Evolutionary conservation across 2,329 filamentous ascomycete species (phyloP), one percentile per base, ranked within the genome.

Genomic region (Penicillium sp.): DNA sequence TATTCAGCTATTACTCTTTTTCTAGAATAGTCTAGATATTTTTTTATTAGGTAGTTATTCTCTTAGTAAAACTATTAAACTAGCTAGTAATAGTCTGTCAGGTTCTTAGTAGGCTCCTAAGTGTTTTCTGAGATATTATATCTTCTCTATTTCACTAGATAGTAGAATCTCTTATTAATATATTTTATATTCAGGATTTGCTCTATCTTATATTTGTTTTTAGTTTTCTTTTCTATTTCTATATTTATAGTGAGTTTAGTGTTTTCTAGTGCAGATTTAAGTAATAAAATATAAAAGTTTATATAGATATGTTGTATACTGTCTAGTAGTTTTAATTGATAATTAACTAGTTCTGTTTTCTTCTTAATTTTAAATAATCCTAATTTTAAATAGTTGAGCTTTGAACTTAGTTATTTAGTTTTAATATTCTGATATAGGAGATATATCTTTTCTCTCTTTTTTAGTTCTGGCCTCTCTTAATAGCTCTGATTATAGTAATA

Each of bases 51-150:
- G 24, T 28, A 28, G 24, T 10, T 28, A 28, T 28, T 28, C 45
- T 37, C 7, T 7, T 36, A 36, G 29, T 48, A 48, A 26, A 34
- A 48, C 45, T 48, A 48, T 48, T 48, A 24, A 37, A 48, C 39
- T 40, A 56, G 18, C 34, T 54, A 33, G 37, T 49, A 16, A 31
- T 29, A 58, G 29, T 24, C 48, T 24, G 2, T 55, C 33, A 58
- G 39, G 21, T 58, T 52, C 33, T 13, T 16, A 8, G 52, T 49
- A 55, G 48, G 36, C 39, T 58, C 48, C 45, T 36, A 58, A 29
- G 18, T 47, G 19, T 57, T 54, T 44, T 51, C 33, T 10, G 24
- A 28, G 24, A 28, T 28, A 28, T 28, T 10, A 10, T 28, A 28
- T 28, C 24, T 28, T 10, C 10, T 28, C 24, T 28, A 28, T 28